A percentile compares a stretch with the other conserved stretches of the same genome.
Conservation (phyloP, 2,329 filamentous ascomycete genomes). For the Trichoderma sp. region DNA sequence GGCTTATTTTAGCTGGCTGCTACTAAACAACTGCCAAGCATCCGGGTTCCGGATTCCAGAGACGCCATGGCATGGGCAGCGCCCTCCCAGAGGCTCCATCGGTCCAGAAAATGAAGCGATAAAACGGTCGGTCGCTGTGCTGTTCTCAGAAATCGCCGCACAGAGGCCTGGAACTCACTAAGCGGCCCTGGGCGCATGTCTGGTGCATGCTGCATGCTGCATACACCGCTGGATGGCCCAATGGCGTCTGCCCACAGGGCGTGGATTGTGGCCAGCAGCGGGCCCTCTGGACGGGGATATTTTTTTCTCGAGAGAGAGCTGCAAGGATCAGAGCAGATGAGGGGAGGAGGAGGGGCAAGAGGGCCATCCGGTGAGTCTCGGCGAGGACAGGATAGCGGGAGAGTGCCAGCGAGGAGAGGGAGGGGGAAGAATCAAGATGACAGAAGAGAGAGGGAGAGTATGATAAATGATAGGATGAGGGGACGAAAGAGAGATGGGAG, state of each 20-base stretch:
- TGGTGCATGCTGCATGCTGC: conserved; percentile 16
- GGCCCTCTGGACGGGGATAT: not conserved
- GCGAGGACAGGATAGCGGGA: not conserved
- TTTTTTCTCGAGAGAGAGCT: not conserved
- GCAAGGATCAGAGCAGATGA: conserved; percentile 14
- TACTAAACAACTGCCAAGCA: not conserved
- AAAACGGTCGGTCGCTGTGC: not conserved
- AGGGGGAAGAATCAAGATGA: not conserved
- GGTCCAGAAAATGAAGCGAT: not conserved
- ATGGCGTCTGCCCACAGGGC: conserved; percentile 7
- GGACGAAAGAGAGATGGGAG: not conserved
- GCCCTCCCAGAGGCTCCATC: not conserved
- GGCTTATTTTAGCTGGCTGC: not conserved
- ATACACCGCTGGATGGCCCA: conserved; percentile 16
- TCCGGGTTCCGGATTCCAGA: conserved; percentile 9
- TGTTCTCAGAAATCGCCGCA: conserved; percentile 15
- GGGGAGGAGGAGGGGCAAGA: conserved; percentile 17
- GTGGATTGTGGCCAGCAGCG: conserved; percentile 13
- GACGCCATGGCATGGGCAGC: not conserved
- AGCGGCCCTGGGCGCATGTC: conserved; percentile 15
- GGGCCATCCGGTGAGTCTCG: conserved; percentile 17
- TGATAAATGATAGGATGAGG: not conserved
- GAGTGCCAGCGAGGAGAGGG: not conserved
- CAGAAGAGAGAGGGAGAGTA: not conserved
- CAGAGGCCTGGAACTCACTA: conserved; percentile 17